Evolutionary conservation across 768 basidiomycete genomes (phyloP).

Genomic region (Boletus rubropictus): DNA sequence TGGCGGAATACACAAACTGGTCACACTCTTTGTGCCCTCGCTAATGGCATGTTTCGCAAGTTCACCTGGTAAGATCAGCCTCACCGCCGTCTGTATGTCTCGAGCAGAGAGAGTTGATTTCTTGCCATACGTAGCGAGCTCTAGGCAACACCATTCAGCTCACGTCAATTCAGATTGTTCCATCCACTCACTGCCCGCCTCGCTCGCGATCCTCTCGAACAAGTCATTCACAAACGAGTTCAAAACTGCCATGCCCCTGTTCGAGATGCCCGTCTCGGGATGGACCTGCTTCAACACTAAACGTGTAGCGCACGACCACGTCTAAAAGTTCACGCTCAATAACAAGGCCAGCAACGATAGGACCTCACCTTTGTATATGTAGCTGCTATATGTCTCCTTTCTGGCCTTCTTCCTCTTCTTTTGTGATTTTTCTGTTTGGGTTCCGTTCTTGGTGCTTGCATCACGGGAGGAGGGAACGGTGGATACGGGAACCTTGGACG

Average conservation of each 20-base stretch:
- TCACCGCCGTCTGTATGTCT: constrained; percentile 66
- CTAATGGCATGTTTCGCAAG: constrained; percentile 73
- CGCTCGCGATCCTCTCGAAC: constrained; percentile 53
- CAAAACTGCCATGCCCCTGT: constrained; percentile 55
- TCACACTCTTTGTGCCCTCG: constrained; percentile 64
- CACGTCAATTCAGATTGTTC: not conserved
- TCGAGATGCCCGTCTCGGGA: constrained; percentile 70
- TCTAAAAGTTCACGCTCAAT: not conserved
- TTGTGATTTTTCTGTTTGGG: constrained; percentile 35
- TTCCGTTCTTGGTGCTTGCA: constrained; percentile 18
- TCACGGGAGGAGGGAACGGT: constrained; percentile 32
- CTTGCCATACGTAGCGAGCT: constrained; percentile 65
- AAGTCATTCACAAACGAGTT: constrained; percentile 62
- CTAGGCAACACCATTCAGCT: constrained; percentile 18
- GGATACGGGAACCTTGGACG: constrained; percentile 48
- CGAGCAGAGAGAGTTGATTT: constrained; percentile 71
- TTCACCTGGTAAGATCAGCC: constrained; percentile 67
- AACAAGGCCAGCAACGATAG: no score
- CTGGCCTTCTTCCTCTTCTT: constrained; percentile 53
- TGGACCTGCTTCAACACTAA: constrained; percentile 64
- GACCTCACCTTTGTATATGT: constrained; percentile 53
- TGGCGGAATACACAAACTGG: constrained; percentile 25
- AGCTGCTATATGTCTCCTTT: constrained; percentile 58
- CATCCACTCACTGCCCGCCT: constrained; percentile 41
- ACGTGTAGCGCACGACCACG: no score